Conservation (phyloP, 352 stramenopile species). For the Globisporangium echinulatum region DNA sequence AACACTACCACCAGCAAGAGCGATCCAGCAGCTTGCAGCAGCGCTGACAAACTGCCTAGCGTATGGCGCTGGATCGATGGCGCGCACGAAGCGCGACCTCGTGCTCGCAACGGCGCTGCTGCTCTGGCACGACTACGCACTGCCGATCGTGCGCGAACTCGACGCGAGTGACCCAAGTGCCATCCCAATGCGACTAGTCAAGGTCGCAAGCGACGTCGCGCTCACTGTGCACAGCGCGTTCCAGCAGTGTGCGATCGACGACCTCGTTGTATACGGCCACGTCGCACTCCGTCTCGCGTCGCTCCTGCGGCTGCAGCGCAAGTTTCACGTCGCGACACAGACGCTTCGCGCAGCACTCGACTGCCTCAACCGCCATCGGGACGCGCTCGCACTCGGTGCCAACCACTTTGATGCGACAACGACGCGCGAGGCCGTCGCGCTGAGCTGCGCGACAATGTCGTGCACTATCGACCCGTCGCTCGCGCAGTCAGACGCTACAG, state of each 20-base stretch:
- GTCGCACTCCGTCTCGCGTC: constrained; percentile 33
- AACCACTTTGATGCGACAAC: constrained; percentile 28
- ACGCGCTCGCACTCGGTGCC: constrained; percentile 22
- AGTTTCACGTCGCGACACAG: constrained; percentile 26
- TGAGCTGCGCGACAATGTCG: constrained; percentile 31
- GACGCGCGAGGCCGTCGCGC: constrained; percentile 2
- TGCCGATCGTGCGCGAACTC: constrained; percentile 25
- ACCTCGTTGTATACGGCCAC: constrained; percentile 40
- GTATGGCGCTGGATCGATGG: constrained; percentile 15
- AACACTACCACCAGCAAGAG: neutral
- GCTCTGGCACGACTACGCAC: constrained; percentile 33
- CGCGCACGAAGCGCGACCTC: constrained; percentile 24
- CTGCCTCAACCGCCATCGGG: constrained; percentile 30
- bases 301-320: constrained; percentile 23
- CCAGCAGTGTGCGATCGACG: constrained; percentile 42
- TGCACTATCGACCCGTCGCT: constrained; percentile 12
- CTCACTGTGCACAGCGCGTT: constrained; percentile 38
- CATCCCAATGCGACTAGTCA: constrained; percentile 15
- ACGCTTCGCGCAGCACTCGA: constrained; percentile 28
- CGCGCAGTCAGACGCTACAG: constrained; percentile 11
- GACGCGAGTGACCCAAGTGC: constrained; percentile 17
- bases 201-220: constrained; percentile 24
- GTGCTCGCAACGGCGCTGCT: constrained; percentile 23
- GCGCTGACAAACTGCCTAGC: constrained; percentile 24
- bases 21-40: constrained; percentile 6